Percentiles rank a stretch among this genome's conserved stretches.
phyloP scores from a whole-genome alignment of 2,329 filamentous ascomycete genomes.

The Aspergillus versicolor region DNA sequence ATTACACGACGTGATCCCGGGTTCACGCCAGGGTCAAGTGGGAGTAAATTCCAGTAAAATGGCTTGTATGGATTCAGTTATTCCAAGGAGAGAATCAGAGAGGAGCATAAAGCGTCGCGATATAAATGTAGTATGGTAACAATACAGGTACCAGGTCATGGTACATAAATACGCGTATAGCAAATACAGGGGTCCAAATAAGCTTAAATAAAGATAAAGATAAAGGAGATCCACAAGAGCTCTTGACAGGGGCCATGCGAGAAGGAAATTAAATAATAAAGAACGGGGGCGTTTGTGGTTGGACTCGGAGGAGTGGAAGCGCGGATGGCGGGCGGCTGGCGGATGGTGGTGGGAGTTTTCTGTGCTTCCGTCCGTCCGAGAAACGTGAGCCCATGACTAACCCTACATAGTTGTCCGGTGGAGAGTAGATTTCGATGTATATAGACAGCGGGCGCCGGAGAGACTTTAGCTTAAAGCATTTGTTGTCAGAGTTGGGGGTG shows the following conservation, averaged over 20 bases:
- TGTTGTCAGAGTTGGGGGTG: not conserved
- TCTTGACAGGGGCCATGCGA: constrained; percentile 3
- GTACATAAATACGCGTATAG: constrained; percentile 9
- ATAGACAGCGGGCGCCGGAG: no score
- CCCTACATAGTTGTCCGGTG: not conserved
- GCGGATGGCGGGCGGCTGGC: not conserved
- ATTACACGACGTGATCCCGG: no score
- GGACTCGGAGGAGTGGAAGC: constrained; percentile 8
- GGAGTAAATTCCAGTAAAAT: not conserved
- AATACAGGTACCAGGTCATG: not conserved
- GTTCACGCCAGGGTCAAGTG: not conserved
- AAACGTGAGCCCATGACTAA: not conserved
- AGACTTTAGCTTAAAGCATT: not conserved
- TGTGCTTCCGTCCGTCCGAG: constrained; percentile 24
- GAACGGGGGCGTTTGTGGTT: not conserved
- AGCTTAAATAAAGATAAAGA: constrained; percentile 14
- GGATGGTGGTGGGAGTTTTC: not conserved
- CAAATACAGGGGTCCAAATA: constrained; percentile 18
- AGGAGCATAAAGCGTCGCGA: not conserved
- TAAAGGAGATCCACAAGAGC: constrained; percentile 12
- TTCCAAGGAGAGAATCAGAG: not conserved
- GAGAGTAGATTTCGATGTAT: no score
- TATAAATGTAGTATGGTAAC: not conserved
- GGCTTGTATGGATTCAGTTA: not conserved
- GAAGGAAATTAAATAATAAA: not conserved